Percentiles rank a stretch among this genome's conserved stretches.
Evolutionary conservation across 176 grass and related monocot genomes (phyloP).

Genomic region (Juncus effusus): DNA sequence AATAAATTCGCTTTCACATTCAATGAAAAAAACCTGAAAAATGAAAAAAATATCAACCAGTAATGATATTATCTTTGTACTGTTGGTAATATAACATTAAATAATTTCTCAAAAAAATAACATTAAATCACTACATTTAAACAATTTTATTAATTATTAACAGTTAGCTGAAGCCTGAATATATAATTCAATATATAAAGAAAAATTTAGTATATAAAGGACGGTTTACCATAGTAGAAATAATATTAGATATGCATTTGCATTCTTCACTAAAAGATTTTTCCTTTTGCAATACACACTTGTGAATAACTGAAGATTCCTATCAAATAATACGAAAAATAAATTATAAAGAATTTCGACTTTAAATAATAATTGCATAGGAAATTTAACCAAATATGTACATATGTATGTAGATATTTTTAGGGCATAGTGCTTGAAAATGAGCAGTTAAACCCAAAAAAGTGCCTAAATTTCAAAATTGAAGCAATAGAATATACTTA

Average conservation of each 20-base stretch:
- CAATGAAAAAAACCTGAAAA: constrained; percentile 61
- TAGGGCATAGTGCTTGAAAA: too few relatives aligned
- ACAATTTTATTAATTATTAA: too few relatives aligned
- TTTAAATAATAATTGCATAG: constrained; percentile 12
- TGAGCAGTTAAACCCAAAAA: too few relatives aligned
- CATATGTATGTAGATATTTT: too few relatives aligned
- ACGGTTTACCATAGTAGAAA: constrained; percentile 56
- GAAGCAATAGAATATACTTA: too few relatives aligned
- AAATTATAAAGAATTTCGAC: background rate
- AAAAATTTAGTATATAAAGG: background rate
- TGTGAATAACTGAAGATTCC: constrained; percentile 32
- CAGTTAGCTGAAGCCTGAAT: too few relatives aligned
- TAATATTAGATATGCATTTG: constrained; percentile 49
- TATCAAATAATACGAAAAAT: constrained; percentile 35
- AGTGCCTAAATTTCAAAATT: too few relatives aligned
- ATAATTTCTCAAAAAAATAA: constrained; percentile 10
- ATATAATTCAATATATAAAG: background rate
- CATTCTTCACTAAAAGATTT: constrained; percentile 33
- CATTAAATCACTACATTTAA: background rate
- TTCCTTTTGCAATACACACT: constrained; percentile 30
- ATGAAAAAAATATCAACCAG: background rate
- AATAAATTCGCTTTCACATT: constrained; percentile 59
- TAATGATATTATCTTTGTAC: background rate
- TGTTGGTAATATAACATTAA: background rate
- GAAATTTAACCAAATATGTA: too few relatives aligned